A percentile compares a stretch with the other conserved stretches of the same genome.
Conservation (phyloP, 163 green algal genomes). For the Chlamydomonas reinhardtii region DNA sequence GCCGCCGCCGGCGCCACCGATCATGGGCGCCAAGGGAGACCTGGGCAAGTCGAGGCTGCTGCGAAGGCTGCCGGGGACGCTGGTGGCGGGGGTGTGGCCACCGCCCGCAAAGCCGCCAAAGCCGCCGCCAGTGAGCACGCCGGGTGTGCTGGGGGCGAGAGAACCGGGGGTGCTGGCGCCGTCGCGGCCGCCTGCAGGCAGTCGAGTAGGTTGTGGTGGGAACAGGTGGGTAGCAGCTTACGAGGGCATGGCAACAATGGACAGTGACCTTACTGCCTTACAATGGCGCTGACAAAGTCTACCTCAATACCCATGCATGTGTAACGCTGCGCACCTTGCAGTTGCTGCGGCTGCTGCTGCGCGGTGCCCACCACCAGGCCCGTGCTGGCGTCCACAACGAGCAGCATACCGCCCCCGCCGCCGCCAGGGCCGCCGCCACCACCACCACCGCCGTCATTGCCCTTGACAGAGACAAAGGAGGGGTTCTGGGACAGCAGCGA, state of each 20-base stretch:
- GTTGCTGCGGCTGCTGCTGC: not conserved
- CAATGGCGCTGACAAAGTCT: no score
- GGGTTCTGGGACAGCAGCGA: no score
- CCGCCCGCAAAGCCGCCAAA: not conserved
- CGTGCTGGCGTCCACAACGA: conserved; percentile 39
- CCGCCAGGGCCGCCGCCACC: not conserved
- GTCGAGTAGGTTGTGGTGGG: no score
- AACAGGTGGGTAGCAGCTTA: no score
- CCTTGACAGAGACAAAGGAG: no score
- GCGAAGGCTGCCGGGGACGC: not conserved
- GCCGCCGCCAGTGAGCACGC: not conserved
- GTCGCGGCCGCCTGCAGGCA: not conserved
- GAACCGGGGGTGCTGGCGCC: conserved; percentile 29
- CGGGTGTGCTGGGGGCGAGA: conserved; percentile 1
- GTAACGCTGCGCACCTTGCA: not conserved
- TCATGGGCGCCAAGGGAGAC: not conserved
- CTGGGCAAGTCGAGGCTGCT: conserved; percentile 10
- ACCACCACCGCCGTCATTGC: no score
- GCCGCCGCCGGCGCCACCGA: no score
- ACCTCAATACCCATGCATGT: not conserved
- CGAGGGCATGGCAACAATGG: no score
- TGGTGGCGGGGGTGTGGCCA: conserved; percentile 5
- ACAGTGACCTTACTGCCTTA: no score
- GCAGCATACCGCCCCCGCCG: not conserved
- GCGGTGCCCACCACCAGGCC: conserved; percentile 34